Percentiles rank a stretch among this genome's conserved stretches.
Evolutionary conservation across 1,284 basidiomycete species (phyloP).

Genomic region (Sutorius eximius): DNA sequence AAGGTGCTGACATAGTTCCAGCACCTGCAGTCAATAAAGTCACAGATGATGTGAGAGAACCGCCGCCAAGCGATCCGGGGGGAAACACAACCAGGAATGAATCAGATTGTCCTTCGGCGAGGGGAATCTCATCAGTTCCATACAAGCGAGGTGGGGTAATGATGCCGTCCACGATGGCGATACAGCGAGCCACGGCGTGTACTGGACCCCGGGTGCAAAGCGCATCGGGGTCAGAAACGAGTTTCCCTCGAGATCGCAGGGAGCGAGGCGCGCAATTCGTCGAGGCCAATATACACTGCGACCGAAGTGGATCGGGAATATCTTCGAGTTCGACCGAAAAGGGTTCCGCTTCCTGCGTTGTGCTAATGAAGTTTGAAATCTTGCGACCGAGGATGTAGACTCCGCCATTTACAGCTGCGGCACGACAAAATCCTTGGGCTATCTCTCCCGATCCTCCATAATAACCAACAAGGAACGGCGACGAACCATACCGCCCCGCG

Average conservation of each 20-base stretch:
- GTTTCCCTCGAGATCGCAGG: conserved; percentile 26
- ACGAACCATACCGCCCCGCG: conserved; percentile 85
- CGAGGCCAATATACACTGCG: conserved; percentile 47
- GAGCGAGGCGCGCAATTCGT: conserved; percentile 35
- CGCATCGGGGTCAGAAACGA: neutral
- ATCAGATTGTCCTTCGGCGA: conserved; percentile 25
- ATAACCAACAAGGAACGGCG: conserved; percentile 90
- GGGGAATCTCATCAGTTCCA: conserved; percentile 23
- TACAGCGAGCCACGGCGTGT: conserved; percentile 55
- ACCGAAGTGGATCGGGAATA: conserved; percentile 53
- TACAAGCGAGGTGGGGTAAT: conserved; percentile 32
- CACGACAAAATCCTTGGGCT: conserved; percentile 91
- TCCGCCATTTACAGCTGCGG: conserved; percentile 81
- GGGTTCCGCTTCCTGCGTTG: conserved; percentile 16
- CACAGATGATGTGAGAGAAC: conserved; percentile 53
- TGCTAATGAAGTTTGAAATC: conserved; percentile 43
- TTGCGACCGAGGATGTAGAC: conserved; percentile 81
- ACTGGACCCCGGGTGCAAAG: conserved; percentile 8
- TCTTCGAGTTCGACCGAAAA: conserved; percentile 59
- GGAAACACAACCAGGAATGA: conserved; percentile 79
- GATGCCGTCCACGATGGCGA: conserved; percentile 62
- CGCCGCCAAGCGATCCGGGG: conserved; percentile 55
- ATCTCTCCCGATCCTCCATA: conserved; percentile 93
- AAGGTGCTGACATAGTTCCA: conserved; percentile 82
- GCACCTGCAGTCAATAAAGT: conserved; percentile 79